Evolutionary conservation across 2,329 filamentous ascomycete species (phyloP).

Genomic region (Penicillium capsulatum): DNA sequence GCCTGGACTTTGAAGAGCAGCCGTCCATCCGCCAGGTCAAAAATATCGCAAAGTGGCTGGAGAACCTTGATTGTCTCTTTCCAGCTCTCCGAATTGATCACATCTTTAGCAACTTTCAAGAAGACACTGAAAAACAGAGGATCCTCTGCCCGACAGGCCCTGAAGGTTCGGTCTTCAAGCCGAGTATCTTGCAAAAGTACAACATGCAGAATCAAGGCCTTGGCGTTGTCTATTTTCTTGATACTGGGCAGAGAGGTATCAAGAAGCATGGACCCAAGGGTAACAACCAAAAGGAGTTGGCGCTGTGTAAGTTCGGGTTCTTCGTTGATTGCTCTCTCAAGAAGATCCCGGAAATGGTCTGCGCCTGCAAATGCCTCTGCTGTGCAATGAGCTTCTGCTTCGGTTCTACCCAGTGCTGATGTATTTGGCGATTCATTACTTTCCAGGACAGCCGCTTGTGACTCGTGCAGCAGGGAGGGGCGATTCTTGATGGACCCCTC

Average conservation of each 20-base stretch:
- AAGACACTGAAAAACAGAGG: conserved; percentile 34
- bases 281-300: conserved; percentile 16
- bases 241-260: not conserved
- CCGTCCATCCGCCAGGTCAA: conserved; percentile 56
- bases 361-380: not conserved
- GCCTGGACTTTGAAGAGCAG: conserved; percentile 31
- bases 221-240: conserved; percentile 3
- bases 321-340: conserved; percentile 3
- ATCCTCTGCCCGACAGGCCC: not conserved
- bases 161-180: conserved; percentile 16
- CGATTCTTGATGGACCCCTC: conserved; percentile 11
- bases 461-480: too few species aligned
- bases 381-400: too few species aligned
- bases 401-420: too few species aligned
- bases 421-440: not conserved
- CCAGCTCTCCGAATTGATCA: conserved; percentile 41
- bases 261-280: conserved; percentile 15
- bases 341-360: not conserved
- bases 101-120: conserved; percentile 31
- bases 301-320: conserved; percentile 17
- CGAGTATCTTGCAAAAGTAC: conserved; percentile 19
- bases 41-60: conserved; percentile 43
- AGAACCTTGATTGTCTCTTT: conserved; percentile 22
- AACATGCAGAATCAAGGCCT: conserved; percentile 21
- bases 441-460: too few species aligned